A percentile compares a stretch with the other conserved stretches of the same genome.
Conservation (phyloP, 805 yeast genomes). For the Myxozyma neotropica region DNA sequence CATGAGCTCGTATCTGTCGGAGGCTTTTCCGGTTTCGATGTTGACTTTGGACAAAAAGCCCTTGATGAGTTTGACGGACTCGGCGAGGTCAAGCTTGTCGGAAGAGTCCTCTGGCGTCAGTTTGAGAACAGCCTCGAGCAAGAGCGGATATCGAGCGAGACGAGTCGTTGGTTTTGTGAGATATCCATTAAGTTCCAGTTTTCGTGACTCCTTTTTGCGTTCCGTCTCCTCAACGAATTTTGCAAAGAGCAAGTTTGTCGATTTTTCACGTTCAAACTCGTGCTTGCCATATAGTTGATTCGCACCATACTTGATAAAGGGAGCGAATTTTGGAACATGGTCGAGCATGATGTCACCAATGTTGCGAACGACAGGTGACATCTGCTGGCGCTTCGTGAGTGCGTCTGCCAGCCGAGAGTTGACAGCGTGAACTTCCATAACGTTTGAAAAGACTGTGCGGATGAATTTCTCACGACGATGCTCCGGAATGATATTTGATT, state of each 20-base stretch:
- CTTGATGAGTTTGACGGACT: slow-evolving; percentile 74
- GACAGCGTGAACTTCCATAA: slow-evolving; percentile 80
- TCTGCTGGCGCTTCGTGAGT: slow-evolving; percentile 80
- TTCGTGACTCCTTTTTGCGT: slow-evolving; percentile 78
- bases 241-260: slow-evolving; percentile 88
- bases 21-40: slow-evolving; percentile 88
- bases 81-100: slow-evolving; percentile 67
- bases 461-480: slow-evolving; percentile 88
- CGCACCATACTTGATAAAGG: slow-evolving; percentile 91
- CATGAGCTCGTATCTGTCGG: slow-evolving; percentile 87
- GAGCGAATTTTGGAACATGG: slow-evolving; percentile 82
- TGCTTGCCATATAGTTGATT: slow-evolving; percentile 93
- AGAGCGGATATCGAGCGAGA: slow-evolving; percentile 89
- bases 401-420: slow-evolving; percentile 88
- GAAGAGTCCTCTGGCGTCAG: slow-evolving; percentile 75
- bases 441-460: slow-evolving; percentile 87
- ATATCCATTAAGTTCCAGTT: slow-evolving; percentile 89
- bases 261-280: slow-evolving; percentile 91
- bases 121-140: slow-evolving; percentile 80
- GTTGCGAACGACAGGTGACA: slow-evolving; percentile 77
- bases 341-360: slow-evolving; percentile 88
- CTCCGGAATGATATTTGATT: slow-evolving; percentile 83
- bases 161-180: slow-evolving; percentile 94
- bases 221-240: slow-evolving; percentile 90
- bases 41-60: slow-evolving; percentile 77